A percentile compares a stretch with the other conserved stretches of the same genome.
Conservation (phyloP, 2,329 filamentous ascomycete genomes). For the Alternaria triticimaculans region DNA sequence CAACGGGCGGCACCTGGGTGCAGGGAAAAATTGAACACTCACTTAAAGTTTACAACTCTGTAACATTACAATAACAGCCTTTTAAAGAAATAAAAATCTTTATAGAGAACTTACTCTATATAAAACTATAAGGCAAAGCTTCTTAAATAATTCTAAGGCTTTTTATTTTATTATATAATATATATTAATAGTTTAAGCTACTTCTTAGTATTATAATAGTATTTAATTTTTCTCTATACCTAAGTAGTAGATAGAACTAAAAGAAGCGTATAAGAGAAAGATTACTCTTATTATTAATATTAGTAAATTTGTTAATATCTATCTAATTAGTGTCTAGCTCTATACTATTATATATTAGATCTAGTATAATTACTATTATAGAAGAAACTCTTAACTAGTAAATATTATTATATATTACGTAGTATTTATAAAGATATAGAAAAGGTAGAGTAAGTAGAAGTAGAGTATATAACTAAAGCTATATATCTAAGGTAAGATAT, state of each 20-base stretch:
- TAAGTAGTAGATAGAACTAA: background rate
- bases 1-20: background rate
- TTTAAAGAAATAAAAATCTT: background rate
- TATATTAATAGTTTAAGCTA: background rate
- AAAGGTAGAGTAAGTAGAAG: conserved; percentile 5
- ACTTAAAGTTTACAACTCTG: background rate
- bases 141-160: background rate
- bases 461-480: conserved; percentile 10
- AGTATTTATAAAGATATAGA: conserved; percentile 1
- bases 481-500: background rate
- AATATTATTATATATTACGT: conserved; percentile 11
- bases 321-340: conserved; percentile 18
- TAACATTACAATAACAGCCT: background rate
- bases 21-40: background rate
- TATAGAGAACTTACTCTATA: background rate
- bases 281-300: conserved; percentile 4
- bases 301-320: conserved; percentile 10
- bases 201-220: background rate
- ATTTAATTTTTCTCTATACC: background rate
- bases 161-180: background rate
- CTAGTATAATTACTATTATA: conserved; percentile 16
- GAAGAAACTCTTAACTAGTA: conserved; percentile 12
- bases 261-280: no score
- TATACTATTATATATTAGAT: conserved; percentile 11
- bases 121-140: background rate